Evolutionary conservation across 73 alveolate genomes (phyloP), one percentile per base, ranked within the genome.

Genomic region (Paramecium bursaria): DNA sequence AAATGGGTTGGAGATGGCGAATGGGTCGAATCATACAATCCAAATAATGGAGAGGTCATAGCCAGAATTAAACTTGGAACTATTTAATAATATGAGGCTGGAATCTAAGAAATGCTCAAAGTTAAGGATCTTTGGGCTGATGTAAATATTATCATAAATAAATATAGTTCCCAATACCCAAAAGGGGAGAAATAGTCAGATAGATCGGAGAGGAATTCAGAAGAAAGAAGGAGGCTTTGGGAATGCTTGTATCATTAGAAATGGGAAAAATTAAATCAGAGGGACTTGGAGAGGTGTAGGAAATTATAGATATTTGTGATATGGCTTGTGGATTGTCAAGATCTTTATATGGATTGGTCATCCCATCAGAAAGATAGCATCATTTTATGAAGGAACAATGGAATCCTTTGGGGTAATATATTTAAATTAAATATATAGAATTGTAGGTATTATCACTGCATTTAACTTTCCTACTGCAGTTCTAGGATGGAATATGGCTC

Each of bases 381-480:
- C 98, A 94, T 82, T 85, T 92, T 74, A 86, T 94, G 95, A 85
- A 93, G 95, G 98, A 94, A 77, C 31, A 61, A 55, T 94, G 97
- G 96, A 93, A 94, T 88, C 98, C 98, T 23, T 86, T 94, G 2
- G 98, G 98, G 17, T 27, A 53, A 0, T 42, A 50, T 22, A 53
- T 21, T 53, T 21, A 4, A 53, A 27, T n/a, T 27, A 53, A 53
- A 10, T 15, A 15, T 27, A 10, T 27, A 47, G 74, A 9, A 27
- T 82, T 7, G 86, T 94, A 21, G 98, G 98, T 21, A 92, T 91
- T 77, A 94, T 94, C 73, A 79, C 98, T n/a, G 98, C 98, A 21
- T 94, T 94, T 79, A 94, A 94, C 87, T 94, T 94, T 93, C 98
- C 98, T 19, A 86, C 86, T 31, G 98, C 97, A 19, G 98, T 92